Evolutionary conservation across 148 eudicot genomes (phyloP), one percentile per base, ranked within the genome.

Genomic region (Cornus controversa): DNA sequence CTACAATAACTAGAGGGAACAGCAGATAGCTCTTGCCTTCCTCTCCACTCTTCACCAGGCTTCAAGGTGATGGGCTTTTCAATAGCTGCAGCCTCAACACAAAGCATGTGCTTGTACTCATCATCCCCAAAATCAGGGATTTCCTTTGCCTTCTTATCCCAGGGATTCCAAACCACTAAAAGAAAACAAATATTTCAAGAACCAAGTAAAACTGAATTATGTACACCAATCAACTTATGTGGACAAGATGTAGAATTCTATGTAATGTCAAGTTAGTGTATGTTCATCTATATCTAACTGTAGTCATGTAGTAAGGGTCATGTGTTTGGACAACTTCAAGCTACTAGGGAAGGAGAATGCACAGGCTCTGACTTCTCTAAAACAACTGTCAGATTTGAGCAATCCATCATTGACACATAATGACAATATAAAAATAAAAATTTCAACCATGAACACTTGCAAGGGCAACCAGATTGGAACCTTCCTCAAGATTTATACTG

Each of bases 111-210:
- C 79, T 90, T 91, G 87, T 87, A 94, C 62, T 94, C 96, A 24
- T 89, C 94, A 68, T 89, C 96, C 34, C 98, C 98, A 64, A 94
- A 84, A 85, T 94, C 98, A 71, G 86, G 81, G 80, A 94, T 82
- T 28, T 96, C 87, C 79, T 91, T 93, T 45, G 98, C 94, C 85
- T 86, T 92, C 86, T 87, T 90, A 76, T 91, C 97, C 98, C 96
- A 91, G n/a, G 98, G 98, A 86, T 94, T 94, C 98, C 98, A 94
- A 47, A 94, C 96, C 74, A 87, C 98, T 94, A 81, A 57, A 84
- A 36, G 72, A 42, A 29, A 37, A 31, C 27, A 71, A 72, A 20
- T 60, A 60, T 18, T 10, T 63, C 58, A 23, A 1, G 3, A 22
- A 37, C 27, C 23, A 66, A 64, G 24, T 31, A 5, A 36, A 45